These are phyloP conservation scores for Hyaloperonospora brassicae DNA, from an alignment of 352 stramenopile species.

Conservation along the genomic window DNA sequence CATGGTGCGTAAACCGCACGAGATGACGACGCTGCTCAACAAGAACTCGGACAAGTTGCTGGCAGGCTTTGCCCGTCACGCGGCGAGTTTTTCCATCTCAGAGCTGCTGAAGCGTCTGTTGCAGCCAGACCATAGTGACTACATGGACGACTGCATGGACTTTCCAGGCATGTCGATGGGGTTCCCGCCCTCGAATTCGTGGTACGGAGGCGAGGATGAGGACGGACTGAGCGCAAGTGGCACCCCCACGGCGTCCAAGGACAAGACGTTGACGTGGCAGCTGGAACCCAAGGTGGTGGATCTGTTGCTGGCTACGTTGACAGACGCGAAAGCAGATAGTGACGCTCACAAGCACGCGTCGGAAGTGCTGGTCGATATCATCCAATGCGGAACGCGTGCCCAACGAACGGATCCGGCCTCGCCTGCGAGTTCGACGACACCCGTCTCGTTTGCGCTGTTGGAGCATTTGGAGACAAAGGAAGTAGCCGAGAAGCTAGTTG, in stretches of 20 bases:
- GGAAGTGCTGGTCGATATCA: conserved; percentile 79
- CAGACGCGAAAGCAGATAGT: conserved; percentile 39
- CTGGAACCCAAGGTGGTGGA: conserved; percentile 63
- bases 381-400: conserved; percentile 71
- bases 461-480: conserved; percentile 74
- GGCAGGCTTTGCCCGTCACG: conserved; percentile 52
- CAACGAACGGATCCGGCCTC: conserved; percentile 66
- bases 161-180: conserved; percentile 73
- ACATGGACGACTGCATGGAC: conserved; percentile 83
- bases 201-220: conserved; percentile 71
- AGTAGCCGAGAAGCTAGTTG: conserved; percentile 62
- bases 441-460: conserved; percentile 58
- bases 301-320: conserved; percentile 49
- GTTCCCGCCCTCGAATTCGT: conserved; percentile 64
- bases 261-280: conserved; percentile 75
- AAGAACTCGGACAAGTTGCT: conserved; percentile 72
- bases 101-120: conserved; percentile 79
- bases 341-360: conserved; percentile 81
- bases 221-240: conserved; percentile 41
- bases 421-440: conserved; percentile 42
- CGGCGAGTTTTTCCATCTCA: conserved; percentile 69
- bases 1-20: conserved; percentile 81
- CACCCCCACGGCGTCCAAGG: conserved; percentile 48
- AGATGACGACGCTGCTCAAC: conserved; percentile 80
- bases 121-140: conserved; percentile 78